Evolutionary conservation across 352 stramenopile species (phyloP).

Genomic region (Phytophthora cryptogea): DNA sequence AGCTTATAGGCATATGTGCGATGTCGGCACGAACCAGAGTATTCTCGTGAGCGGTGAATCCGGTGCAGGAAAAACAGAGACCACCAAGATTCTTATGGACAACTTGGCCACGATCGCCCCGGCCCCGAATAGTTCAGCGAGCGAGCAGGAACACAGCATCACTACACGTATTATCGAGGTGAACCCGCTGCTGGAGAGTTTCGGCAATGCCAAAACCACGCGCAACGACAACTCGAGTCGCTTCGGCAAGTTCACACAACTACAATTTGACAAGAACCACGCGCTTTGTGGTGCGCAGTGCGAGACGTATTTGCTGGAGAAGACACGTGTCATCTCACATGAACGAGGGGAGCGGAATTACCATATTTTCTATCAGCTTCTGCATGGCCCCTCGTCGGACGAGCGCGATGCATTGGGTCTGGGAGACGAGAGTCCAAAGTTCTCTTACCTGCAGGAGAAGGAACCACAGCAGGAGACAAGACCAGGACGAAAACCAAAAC

Average conservation of each 20-base stretch:
- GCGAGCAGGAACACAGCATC: constrained; percentile 44
- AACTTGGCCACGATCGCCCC: constrained; percentile 79
- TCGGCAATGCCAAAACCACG: constrained; percentile 97
- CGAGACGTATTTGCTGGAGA: constrained; percentile 96
- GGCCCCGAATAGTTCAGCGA: constrained; percentile 8
- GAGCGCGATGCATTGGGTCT: constrained; percentile 53
- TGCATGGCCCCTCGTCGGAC: constrained; percentile 47
- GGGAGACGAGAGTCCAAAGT: constrained; percentile 34
- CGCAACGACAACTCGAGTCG: constrained; percentile 97
- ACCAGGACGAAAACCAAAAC: constrained; percentile 25
- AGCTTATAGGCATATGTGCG: constrained; percentile 69
- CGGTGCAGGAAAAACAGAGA: constrained; percentile 94
- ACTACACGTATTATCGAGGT: constrained; percentile 94
- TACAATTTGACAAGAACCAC: constrained; percentile 89
- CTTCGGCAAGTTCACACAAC: constrained; percentile 97
- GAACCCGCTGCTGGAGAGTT: constrained; percentile 98
- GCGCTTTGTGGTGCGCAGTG: constrained; percentile 90
- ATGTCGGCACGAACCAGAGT: constrained; percentile 69
- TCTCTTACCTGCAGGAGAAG: constrained; percentile 58
- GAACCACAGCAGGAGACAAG: constrained; percentile 27
- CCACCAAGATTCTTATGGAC: constrained; percentile 92
- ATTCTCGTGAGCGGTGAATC: constrained; percentile 89
- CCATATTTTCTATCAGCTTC: constrained; percentile 96
- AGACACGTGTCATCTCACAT: constrained; percentile 94
- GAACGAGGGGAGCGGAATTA: constrained; percentile 93